Base-by-base conservation (phyloP, 2,329 filamentous ascomycete species). In the Curvularia verruculosa region DNA sequence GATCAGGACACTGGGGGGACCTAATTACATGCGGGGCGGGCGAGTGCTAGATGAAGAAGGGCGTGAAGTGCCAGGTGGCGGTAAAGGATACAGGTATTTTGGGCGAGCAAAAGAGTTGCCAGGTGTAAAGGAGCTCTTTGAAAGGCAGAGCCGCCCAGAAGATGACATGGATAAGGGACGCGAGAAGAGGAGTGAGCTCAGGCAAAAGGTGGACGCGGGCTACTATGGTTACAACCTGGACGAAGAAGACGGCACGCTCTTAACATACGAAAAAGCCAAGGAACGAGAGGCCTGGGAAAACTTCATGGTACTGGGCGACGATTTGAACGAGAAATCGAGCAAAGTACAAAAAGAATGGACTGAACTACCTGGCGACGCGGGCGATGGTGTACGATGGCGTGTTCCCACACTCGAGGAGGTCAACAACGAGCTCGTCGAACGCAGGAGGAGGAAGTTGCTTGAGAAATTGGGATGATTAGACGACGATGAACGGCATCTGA, bases 151-250 rank as follows among this genome's bases (percentile, higher is more conserved):
- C 48, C 52, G 69, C 60, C 75, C 75, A 58, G 68, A 74, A 44
- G 71, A 74, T 21, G 81, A 83, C 58, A 81, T 83, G 62, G 80
- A 87, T 58, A 88, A 87, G 70, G 85, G 87, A 2, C 77, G 86
- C 8, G 89, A 91, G 70, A 84, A 85, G 59, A 83, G 89, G 66
- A 86, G 87, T 49, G 90, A 92, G 67, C 74, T 92, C 66, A 80
- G 88, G 59, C 87, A 85, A 78, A 85, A 88, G 66, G 93, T 99
- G 8, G 92, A 99, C 78, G 95, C 95, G 12, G 89, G 88, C 29
- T 99, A 99, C 77, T 99, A 97, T 76, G 95, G 95, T 39, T 99
- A 96, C 76, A 93, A 92, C 59, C 84, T 93, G 7, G 91, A 93
- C 66, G 93, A 98, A 76, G 95, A 98, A 77, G 92, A 96, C 75